These are phyloP conservation scores for Fusarium sp. DNA, from an alignment of 2,329 filamentous ascomycete species.

Conservation along the genomic window DNA sequence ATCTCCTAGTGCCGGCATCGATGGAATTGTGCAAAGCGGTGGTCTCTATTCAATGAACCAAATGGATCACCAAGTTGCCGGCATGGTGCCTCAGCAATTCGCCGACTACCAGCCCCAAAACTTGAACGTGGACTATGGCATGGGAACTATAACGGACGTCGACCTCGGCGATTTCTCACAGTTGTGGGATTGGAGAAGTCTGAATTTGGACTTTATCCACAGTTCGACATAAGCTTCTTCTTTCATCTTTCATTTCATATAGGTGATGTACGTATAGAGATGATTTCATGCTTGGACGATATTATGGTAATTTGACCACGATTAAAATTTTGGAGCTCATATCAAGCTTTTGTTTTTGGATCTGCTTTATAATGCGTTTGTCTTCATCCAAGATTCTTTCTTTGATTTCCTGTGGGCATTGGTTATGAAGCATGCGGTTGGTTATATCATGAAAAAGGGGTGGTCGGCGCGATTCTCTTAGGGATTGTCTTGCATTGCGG, in stretches of 20 bases:
- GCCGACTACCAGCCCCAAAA: constrained; percentile 27
- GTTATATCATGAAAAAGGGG: not conserved
- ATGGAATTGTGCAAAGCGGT: constrained; percentile 26
- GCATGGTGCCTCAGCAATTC: constrained; percentile 25
- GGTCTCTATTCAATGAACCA: constrained; percentile 23
- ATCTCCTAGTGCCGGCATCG: constrained; percentile 35
- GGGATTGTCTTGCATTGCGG: not conserved
- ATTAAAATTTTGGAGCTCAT: not conserved
- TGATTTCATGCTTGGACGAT: constrained; percentile 8
- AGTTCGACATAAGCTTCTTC: constrained; percentile 23
- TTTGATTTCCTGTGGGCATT: not conserved
- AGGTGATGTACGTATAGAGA: constrained; percentile 27
- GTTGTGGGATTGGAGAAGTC: constrained; percentile 45
- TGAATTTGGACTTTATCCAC: constrained; percentile 43
- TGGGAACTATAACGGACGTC: constrained; percentile 39
- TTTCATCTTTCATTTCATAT: not conserved
- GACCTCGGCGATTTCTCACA: constrained; percentile 43
- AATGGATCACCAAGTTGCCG: constrained; percentile 3
- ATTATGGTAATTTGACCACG: constrained; percentile 6
- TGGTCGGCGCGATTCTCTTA: not conserved
- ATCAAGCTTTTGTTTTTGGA: not conserved
- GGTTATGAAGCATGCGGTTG: not conserved
- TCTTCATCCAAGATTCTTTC: not conserved
- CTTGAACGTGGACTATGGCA: constrained; percentile 19
- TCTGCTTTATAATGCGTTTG: not conserved